A percentile compares a stretch with the other conserved stretches of the same genome.
Conservation (phyloP, 495 filamentous ascomycete genomes). For the Podospora tetraspora region DNA sequence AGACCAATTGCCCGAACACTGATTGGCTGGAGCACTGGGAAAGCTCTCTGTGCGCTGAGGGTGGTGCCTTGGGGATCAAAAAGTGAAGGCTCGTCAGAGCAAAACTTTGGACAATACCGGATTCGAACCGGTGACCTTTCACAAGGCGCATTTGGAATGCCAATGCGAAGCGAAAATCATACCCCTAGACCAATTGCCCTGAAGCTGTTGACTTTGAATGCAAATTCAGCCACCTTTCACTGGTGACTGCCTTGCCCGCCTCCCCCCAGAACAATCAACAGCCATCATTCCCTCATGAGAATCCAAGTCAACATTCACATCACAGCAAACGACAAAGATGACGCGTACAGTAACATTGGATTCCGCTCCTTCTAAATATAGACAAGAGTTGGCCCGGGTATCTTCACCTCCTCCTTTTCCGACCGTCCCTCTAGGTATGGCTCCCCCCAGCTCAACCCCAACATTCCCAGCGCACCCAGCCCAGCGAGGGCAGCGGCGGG, state of each 20-base stretch:
- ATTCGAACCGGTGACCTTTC: slow-evolving; percentile 23
- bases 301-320: not conserved
- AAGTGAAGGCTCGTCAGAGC: not conserved
- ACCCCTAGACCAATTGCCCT: slow-evolving; percentile 21
- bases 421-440: not conserved
- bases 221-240: not conserved
- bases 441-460: not conserved
- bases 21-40: not conserved
- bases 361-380: not conserved
- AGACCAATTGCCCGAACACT: not conserved
- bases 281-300: too few relatives aligned
- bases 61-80: not conserved
- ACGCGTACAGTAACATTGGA: not conserved
- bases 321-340: not conserved
- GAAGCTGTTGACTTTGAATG: not conserved
- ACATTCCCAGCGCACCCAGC: not conserved
- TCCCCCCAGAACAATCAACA: too few relatives aligned
- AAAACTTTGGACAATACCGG: slow-evolving; percentile 10
- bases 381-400: slow-evolving; percentile 10
- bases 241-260: too few relatives aligned
- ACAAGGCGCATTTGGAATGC: slow-evolving; percentile 12
- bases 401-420: slow-evolving; percentile 1
- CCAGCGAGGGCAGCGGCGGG: slow-evolving; percentile 4
- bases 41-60: not conserved
- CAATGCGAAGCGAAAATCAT: slow-evolving; percentile 21